Evolutionary conservation across 2,329 filamentous ascomycete species (phyloP), one percentile per base, ranked within the genome.

Genomic region (Ophiostoma montium): DNA sequence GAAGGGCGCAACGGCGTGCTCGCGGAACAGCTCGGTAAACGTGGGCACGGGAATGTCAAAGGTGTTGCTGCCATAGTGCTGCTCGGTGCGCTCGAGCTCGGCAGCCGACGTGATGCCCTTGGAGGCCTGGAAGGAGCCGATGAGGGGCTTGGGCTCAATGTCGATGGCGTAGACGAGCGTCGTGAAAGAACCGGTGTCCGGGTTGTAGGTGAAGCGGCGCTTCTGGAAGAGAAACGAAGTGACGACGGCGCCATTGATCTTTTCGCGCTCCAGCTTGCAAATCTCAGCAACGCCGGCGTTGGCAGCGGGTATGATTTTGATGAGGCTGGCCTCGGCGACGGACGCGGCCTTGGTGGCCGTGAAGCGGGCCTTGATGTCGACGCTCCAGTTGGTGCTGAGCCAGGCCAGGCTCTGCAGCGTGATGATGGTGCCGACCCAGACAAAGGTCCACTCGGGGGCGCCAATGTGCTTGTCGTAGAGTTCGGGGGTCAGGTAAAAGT

Each of bases 41-140:
- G 85, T 90, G 4, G 94, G 92, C 12, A 98, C 89, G 7, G 94
- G 92, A 47, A 98, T 98, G 61, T 98, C 92, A 63, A 98, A 98
- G 13, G 85, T 88, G 63, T 98, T 98, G 59, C 82, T 75, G 59
- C 92, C 92, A 74, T 96, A 98, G 69, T 98, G 85, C 62, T 95
- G 84, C 59, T 90, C 81, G 49, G 95, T 70, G 52, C 80, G 78
- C 50, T 84, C 77, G 52, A 95, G 72, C 58, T 95, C 86, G n/a
- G 79, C 72, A 56, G 81, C 73, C 50, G 77, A 80, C 10, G 75
- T 70, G 56, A 96, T 75, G 51, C 92, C 92, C 60, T 77, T 78
- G 9, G 80, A 86, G 53, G 77, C 71, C 65, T 96, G 90, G 70
- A 94, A 95, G 35, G 75, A 70, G 53, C 76, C 76, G 55, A 98